Percentiles rank a stretch among this genome's conserved stretches.
Evolutionary conservation across 352 stramenopile species (phyloP).

Genomic region (Aphanomyces euteiches): DNA sequence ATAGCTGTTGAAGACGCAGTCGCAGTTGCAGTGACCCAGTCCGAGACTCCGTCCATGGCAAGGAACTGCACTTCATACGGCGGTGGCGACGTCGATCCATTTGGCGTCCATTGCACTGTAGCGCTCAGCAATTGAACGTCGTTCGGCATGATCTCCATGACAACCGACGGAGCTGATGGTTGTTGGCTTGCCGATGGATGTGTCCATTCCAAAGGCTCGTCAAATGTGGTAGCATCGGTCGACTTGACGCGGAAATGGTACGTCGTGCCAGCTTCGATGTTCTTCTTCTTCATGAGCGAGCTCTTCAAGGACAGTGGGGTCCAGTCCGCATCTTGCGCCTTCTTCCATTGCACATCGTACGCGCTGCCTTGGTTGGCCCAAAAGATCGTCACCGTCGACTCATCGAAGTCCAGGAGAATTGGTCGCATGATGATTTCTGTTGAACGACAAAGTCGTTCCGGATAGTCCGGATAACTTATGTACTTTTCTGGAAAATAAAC

Average conservation of each 20-base stretch:
- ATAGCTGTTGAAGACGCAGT: slow-evolving; percentile 7
- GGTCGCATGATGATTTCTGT: neutral
- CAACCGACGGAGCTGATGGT: neutral
- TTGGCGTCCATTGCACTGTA: slow-evolving; percentile 9
- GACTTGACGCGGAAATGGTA: slow-evolving; percentile 28
- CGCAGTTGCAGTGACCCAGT: slow-evolving; percentile 17
- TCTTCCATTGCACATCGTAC: slow-evolving; percentile 27
- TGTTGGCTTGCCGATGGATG: slow-evolving; percentile 1
- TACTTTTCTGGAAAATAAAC: too few relatives aligned
- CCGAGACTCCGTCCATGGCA: slow-evolving; percentile 20
- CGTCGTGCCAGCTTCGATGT: slow-evolving; percentile 14
- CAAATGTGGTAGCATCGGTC: neutral
- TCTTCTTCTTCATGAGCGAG: slow-evolving; percentile 27
- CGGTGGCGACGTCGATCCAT: neutral
- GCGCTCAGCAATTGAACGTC: slow-evolving; percentile 16
- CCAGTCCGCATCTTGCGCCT: neutral
- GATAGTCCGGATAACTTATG: too few relatives aligned
- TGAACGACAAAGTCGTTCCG: too few relatives aligned
- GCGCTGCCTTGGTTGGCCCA: neutral
- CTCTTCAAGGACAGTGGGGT: slow-evolving; percentile 12
- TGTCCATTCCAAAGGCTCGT: slow-evolving; percentile 5
- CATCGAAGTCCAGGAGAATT: slow-evolving; percentile 16
- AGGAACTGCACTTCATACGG: slow-evolving; percentile 20
- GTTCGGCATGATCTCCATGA: slow-evolving; percentile 24
- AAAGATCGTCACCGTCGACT: slow-evolving; percentile 24